A percentile compares a stretch with the other conserved stretches of the same genome.
Conservation (phyloP, 306 rosid species). For the Carpinus fangiana region DNA sequence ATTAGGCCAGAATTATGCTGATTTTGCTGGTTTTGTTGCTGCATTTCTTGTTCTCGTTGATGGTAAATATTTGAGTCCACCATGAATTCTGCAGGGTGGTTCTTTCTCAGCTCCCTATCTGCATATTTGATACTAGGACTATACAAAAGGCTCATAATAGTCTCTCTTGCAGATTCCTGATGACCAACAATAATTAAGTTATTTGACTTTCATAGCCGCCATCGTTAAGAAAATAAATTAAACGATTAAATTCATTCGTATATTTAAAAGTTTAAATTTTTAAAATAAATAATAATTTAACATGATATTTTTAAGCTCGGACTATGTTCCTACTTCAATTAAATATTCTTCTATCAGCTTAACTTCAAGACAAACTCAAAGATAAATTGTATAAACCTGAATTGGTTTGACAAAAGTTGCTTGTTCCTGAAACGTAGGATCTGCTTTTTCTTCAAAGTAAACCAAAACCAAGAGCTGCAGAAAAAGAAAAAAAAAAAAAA, state of each 20-base stretch:
- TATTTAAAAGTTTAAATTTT: too few species aligned
- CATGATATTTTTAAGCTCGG: too few species aligned
- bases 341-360: not conserved
- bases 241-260: too few species aligned
- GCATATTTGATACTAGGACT: constrained; percentile 39
- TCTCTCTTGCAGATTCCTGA: constrained; percentile 27
- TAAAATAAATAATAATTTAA: too few species aligned
- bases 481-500: not conserved
- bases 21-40: constrained; percentile 9
- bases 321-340: too few species aligned
- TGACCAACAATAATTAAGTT: not conserved
- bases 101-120: constrained; percentile 50
- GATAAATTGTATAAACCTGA: not conserved
- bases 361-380: not conserved
- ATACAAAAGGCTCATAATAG: constrained; percentile 54
- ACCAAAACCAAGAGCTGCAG: not conserved
- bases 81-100: constrained; percentile 46
- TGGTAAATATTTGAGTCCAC: constrained; percentile 50
- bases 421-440: not conserved
- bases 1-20: constrained; percentile 45
- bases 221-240: too few species aligned
- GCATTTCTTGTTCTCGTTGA: constrained; percentile 21
- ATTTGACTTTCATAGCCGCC: too few species aligned
- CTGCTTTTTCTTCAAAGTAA: not conserved
- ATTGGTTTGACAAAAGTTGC: constrained; percentile 1